These are phyloP conservation scores for Coemansia sp. DNA, from an alignment of 192 early-diverging fungal species.

Conservation along the genomic window DNA sequence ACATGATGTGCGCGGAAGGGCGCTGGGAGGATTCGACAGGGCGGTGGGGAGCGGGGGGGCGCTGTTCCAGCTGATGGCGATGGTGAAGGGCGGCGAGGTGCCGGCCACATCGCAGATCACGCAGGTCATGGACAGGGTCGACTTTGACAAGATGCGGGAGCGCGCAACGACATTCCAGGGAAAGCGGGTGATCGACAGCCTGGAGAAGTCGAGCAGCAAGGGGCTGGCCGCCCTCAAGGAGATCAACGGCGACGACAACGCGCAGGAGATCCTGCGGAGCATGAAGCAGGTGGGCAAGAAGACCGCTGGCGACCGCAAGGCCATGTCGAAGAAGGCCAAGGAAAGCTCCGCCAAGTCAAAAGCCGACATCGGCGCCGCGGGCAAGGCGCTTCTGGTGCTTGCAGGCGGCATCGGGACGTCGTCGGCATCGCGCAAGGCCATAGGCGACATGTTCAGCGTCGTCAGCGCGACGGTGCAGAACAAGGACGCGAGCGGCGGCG, in stretches of 20 bases:
- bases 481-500: constrained; percentile 13
- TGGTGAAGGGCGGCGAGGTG: constrained; percentile 34
- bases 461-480: constrained; percentile 29
- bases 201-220: constrained; percentile 26
- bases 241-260: constrained; percentile 44
- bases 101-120: constrained; percentile 32
- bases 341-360: constrained; percentile 19
- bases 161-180: constrained; percentile 45
- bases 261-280: constrained; percentile 23
- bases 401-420: constrained; percentile 41
- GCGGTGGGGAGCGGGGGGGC: constrained; percentile 18
- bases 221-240: constrained; percentile 34
- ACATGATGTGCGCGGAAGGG: constrained; percentile 23
- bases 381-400: constrained; percentile 41
- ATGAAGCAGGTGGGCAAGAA: constrained; percentile 36
- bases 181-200: constrained; percentile 37
- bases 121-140: constrained; percentile 13
- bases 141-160: constrained; percentile 42
- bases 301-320: constrained; percentile 42
- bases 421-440: constrained; percentile 32
- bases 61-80: constrained; percentile 24
- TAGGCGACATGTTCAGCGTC: constrained; percentile 26
- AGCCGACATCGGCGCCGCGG: constrained; percentile 13
- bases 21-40: constrained; percentile 22
- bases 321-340: constrained; percentile 33